A percentile compares a stretch with the other conserved stretches of the same genome.
phyloP scores from a whole-genome alignment of 2,329 filamentous ascomycete species.

The Exophiala dermatitidis region DNA sequence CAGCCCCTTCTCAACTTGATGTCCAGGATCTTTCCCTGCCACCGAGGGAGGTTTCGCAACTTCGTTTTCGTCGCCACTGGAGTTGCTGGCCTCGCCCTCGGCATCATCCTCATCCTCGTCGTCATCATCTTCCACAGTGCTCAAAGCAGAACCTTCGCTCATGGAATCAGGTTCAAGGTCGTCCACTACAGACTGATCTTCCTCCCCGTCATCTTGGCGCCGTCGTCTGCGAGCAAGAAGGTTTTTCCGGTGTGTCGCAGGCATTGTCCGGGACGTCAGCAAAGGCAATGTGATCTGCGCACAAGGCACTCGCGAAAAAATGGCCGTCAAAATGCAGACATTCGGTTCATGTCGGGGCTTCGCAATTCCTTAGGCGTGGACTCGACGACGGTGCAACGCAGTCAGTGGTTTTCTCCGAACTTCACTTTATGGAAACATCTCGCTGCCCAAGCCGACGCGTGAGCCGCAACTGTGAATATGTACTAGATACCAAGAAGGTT shows the following conservation, averaged over 20 bases:
- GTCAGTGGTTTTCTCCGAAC: conserved; percentile 1
- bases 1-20: not conserved
- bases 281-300: not conserved
- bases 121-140: conserved; percentile 52
- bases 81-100: conserved; percentile 53
- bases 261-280: conserved; percentile 31
- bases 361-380: conserved; percentile 3
- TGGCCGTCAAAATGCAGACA: conserved; percentile 1
- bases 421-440: conserved; percentile 6
- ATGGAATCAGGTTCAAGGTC: conserved; percentile 55
- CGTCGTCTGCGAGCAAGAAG: conserved; percentile 41
- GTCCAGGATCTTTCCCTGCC: not conserved
- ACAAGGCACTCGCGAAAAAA: not conserved
- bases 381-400: conserved; percentile 11
- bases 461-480: not conserved
- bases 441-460: not conserved
- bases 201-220: conserved; percentile 45
- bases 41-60: conserved; percentile 22
- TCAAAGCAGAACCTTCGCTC: conserved; percentile 54
- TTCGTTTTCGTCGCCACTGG: conserved; percentile 45
- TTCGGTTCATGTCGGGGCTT: conserved; percentile 15
- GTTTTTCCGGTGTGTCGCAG: conserved; percentile 37
- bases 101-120: conserved; percentile 54
- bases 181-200: conserved; percentile 44
- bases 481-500: not conserved